These are phyloP conservation scores for Elsinoe necatrix DNA, from an alignment of 2,329 filamentous ascomycete genomes.

Conservation along the genomic window DNA sequence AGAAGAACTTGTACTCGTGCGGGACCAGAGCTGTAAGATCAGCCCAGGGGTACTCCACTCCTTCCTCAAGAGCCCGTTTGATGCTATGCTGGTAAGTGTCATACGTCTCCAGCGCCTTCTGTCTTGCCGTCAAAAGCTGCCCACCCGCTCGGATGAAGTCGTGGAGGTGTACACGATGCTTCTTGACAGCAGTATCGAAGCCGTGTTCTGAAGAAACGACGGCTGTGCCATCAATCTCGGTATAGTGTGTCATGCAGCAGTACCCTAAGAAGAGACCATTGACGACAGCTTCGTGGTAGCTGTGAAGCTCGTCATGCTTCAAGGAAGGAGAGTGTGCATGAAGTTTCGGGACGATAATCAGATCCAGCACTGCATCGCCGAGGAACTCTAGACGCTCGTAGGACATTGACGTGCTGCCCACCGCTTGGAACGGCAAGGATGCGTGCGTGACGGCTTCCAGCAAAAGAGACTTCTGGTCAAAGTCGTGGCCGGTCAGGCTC, in stretches of 20 bases:
- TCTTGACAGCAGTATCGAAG: conserved; percentile 5
- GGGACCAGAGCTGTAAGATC: conserved; percentile 56
- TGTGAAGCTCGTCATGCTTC: conserved; percentile 59
- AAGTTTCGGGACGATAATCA: conserved; percentile 59
- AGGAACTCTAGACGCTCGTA: conserved; percentile 80
- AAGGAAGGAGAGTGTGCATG: conserved; percentile 44
- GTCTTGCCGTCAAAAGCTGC: conserved; percentile 43
- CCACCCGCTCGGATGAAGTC: conserved; percentile 26
- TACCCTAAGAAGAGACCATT: conserved; percentile 77
- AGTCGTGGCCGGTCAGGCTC: conserved; percentile 60
- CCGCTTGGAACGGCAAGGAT: conserved; percentile 37
- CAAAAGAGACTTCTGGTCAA: conserved; percentile 59
- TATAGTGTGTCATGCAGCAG: conserved; percentile 53
- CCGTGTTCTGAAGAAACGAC: conserved; percentile 8
- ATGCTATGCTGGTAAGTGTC: conserved; percentile 43
- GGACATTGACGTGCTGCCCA: conserved; percentile 40
- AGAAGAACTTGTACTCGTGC: conserved; percentile 76
- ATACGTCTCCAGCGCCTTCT: conserved; percentile 40
- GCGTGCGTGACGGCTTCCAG: conserved; percentile 74
- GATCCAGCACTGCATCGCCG: conserved; percentile 77
- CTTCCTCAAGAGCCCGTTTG: conserved; percentile 40
- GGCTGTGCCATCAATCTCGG: conserved; percentile 18
- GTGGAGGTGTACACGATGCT: conserved; percentile 22
- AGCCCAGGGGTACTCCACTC: conserved; percentile 65
- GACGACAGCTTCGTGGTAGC: conserved; percentile 64